phyloP scores from a whole-genome alignment of 108 stramenopile genomes.

The Aureococcus anophagefferens region DNA sequence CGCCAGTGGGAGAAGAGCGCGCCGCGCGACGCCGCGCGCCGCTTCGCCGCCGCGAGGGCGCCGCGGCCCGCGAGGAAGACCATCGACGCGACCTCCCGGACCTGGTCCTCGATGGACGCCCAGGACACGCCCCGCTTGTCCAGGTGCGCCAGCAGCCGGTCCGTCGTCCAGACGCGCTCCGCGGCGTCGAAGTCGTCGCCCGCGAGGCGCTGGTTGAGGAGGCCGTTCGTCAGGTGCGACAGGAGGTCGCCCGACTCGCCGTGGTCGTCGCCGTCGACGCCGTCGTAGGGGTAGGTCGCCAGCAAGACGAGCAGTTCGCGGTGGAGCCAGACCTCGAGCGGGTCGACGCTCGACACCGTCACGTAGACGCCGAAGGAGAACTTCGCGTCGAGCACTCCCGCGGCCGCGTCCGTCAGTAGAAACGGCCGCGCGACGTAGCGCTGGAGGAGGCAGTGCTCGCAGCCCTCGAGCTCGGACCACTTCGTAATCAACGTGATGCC shows the following conservation, averaged over 20 bases:
- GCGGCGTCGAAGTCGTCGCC: conserved; percentile 1
- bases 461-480: conserved; percentile 7
- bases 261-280: not conserved
- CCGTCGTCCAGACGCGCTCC: conserved; percentile 7
- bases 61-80: not conserved
- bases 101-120: not conserved
- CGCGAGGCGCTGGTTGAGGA: conserved; percentile 7
- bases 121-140: not conserved
- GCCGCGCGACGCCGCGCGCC: too few species aligned
- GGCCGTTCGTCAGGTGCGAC: conserved; percentile 11
- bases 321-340: conserved; percentile 7
- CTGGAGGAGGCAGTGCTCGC: conserved; percentile 5
- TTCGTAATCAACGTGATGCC: not conserved
- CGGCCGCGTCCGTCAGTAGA: conserved; percentile 1
- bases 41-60: too few species aligned
- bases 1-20: conserved; percentile 2
- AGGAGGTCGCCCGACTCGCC: not conserved
- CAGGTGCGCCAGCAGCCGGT: not conserved
- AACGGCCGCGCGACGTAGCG: conserved; percentile 14
- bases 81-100: not conserved
- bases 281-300: not conserved
- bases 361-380: conserved; percentile 15
- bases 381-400: conserved; percentile 6
- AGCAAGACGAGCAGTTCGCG: conserved; percentile 18
- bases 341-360: not conserved